Evolutionary conservation across 1,284 basidiomycete genomes (phyloP).

Genomic region (Tremellales sp.): DNA sequence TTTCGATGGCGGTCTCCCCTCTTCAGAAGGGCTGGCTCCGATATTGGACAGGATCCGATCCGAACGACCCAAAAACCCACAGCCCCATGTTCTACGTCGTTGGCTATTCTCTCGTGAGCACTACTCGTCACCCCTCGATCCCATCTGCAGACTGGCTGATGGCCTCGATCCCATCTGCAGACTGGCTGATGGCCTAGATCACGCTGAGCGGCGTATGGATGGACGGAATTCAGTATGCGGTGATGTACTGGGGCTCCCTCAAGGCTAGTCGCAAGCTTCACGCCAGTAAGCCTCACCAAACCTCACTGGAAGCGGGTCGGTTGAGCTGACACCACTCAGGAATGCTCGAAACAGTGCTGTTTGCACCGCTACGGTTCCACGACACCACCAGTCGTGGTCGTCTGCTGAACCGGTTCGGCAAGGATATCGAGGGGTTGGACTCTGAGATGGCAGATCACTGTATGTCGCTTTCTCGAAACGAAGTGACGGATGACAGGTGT

Average conservation of each 20-base stretch:
- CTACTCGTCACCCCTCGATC: background rate
- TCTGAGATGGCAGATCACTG: constrained; percentile 81
- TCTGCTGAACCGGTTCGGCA: constrained; percentile 82
- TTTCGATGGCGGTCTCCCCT: constrained; percentile 70
- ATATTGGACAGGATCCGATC: constrained; percentile 32
- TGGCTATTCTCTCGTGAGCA: constrained; percentile 61
- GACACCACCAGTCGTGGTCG: constrained; percentile 85
- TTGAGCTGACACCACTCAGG: constrained; percentile 44
- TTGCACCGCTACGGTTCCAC: constrained; percentile 88
- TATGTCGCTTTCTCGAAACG: too few species aligned
- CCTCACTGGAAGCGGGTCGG: background rate
- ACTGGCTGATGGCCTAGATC: constrained; percentile 19
- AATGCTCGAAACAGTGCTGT: constrained; percentile 78
- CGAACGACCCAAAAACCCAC: constrained; percentile 34
- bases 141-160: background rate
- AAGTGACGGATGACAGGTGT: background rate
- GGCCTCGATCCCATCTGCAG: background rate
- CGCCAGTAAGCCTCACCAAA: constrained; percentile 56
- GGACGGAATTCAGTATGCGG: constrained; percentile 36
- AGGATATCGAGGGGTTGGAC: constrained; percentile 90
- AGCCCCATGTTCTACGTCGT: constrained; percentile 68
- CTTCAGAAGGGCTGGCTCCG: constrained; percentile 75
- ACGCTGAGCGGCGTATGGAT: constrained; percentile 38
- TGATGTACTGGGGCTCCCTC: constrained; percentile 60
- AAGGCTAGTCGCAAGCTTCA: constrained; percentile 68